Percentiles rank a stretch among this genome's conserved stretches.
phyloP scores from a whole-genome alignment of 768 basidiomycete species.

The Collybia mongolica region DNA sequence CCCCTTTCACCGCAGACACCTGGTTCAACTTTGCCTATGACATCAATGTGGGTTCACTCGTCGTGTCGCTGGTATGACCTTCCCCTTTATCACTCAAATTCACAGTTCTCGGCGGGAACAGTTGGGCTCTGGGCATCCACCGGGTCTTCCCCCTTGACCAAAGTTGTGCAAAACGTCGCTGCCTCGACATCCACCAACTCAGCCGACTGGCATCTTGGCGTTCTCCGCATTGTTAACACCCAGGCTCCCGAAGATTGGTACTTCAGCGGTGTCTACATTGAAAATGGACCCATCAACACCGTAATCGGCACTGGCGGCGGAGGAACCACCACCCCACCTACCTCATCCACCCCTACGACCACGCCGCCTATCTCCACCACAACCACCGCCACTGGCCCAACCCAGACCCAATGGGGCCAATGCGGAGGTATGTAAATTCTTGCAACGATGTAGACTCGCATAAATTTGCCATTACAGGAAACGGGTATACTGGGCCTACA shows the following conservation, averaged over 20 bases:
- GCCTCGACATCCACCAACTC: constrained; percentile 58
- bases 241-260: constrained; percentile 54
- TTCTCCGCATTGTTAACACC: constrained; percentile 52
- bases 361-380: constrained; percentile 25
- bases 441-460: background rate
- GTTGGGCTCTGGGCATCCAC: constrained; percentile 61
- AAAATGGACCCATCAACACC: constrained; percentile 55
- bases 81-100: background rate
- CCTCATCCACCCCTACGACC: constrained; percentile 9
- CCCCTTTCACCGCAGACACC: constrained; percentile 46
- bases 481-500: constrained; percentile 46
- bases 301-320: constrained; percentile 32
- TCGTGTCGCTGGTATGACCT: background rate
- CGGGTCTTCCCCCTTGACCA: constrained; percentile 42
- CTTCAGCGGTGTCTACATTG: constrained; percentile 60
- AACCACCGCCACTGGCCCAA: constrained; percentile 33
- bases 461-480: constrained; percentile 23
- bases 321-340: constrained; percentile 14
- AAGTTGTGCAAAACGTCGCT: constrained; percentile 46
- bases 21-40: constrained; percentile 73
- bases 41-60: constrained; percentile 43
- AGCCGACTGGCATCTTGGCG: constrained; percentile 60
- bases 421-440: constrained; percentile 40
- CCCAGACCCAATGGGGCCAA: constrained; percentile 47
- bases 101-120: constrained; percentile 48